These are phyloP conservation scores for Beauveria sp. DNA, from an alignment of 2,329 filamentous ascomycete species.

Conservation along the genomic window DNA sequence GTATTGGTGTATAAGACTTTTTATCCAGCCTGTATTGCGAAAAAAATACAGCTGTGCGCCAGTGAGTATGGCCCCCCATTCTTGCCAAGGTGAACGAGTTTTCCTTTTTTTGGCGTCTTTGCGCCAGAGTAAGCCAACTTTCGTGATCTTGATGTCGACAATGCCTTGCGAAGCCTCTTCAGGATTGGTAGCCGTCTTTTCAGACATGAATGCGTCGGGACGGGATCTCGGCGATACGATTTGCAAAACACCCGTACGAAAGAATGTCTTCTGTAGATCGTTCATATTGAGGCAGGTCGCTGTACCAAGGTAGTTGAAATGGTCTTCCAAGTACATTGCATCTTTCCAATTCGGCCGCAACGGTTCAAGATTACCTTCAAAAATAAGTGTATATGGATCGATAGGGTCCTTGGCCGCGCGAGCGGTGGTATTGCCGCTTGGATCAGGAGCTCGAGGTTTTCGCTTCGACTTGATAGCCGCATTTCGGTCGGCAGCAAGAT, in stretches of 20 bases:
- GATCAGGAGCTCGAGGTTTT: slow-evolving; percentile 59
- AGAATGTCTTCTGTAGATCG: slow-evolving; percentile 80
- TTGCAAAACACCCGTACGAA: slow-evolving; percentile 83
- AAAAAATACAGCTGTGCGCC: slow-evolving; percentile 98
- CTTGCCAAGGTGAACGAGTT: slow-evolving; percentile 91
- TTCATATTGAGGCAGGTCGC: slow-evolving; percentile 68
- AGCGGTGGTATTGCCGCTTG: slow-evolving; percentile 43
- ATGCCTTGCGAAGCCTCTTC: slow-evolving; percentile 83
- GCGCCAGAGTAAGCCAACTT: slow-evolving; percentile 89
- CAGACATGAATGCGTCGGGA: slow-evolving; percentile 90
- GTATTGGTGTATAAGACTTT: slow-evolving; percentile 80
- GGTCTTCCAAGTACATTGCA: slow-evolving; percentile 86
- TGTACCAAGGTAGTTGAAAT: slow-evolving; percentile 80
- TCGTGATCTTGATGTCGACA: slow-evolving; percentile 95
- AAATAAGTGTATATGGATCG: slow-evolving; percentile 88
- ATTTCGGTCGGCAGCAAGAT: slow-evolving; percentile 67
- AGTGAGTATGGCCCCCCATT: slow-evolving; percentile 95
- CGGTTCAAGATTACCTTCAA: slow-evolving; percentile 79
- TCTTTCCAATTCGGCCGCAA: slow-evolving; percentile 82
- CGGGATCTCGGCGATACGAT: slow-evolving; percentile 91
- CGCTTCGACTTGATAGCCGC: slow-evolving; percentile 65
- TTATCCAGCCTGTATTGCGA: slow-evolving; percentile 86
- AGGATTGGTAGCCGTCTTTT: slow-evolving; percentile 76
- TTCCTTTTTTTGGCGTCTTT: slow-evolving; percentile 94
- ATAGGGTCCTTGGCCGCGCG: slow-evolving; percentile 73